These are phyloP conservation scores for Ganoderma sp. DNA, from an alignment of 1,284 basidiomycete species.

Conservation along the genomic window DNA sequence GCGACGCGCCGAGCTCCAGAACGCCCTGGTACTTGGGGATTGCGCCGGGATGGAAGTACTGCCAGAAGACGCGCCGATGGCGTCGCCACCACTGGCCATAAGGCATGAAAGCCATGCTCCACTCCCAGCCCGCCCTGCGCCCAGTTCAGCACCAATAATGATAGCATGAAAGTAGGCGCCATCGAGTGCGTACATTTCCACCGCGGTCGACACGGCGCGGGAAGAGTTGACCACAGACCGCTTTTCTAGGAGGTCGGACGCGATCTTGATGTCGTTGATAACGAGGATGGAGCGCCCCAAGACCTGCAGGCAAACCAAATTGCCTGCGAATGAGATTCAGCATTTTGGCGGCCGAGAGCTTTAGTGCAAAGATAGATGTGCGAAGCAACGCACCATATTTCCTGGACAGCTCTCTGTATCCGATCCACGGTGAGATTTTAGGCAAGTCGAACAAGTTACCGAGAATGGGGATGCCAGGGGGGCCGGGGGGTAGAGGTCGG, in stretches of 20 bases:
- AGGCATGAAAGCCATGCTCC: slow-evolving; percentile 9
- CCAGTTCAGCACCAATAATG: not conserved
- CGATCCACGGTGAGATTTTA: not conserved
- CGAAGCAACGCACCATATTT: slow-evolving; percentile 6
- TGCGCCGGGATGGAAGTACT: slow-evolving; percentile 10
- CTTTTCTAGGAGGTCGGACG: slow-evolving; percentile 11
- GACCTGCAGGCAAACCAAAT: slow-evolving; percentile 7
- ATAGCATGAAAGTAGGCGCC: not conserved
- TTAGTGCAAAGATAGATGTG: too few species aligned
- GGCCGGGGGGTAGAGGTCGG: slow-evolving; percentile 2
- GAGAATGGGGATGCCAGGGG: not conserved
- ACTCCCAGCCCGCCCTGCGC: slow-evolving; percentile 9
- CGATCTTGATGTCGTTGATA: slow-evolving; percentile 10
- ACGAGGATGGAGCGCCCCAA: slow-evolving; percentile 9
- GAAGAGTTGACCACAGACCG: slow-evolving; percentile 15
- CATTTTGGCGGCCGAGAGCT: not conserved
- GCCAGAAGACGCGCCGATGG: slow-evolving; percentile 13
- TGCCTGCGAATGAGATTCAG: not conserved
- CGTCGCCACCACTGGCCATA: slow-evolving; percentile 15
- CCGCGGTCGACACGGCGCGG: not conserved
- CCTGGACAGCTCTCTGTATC: slow-evolving; percentile 1
- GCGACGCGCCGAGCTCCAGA: not conserved
- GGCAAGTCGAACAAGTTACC: slow-evolving; percentile 12
- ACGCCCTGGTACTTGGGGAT: not conserved
- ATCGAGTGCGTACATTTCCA: slow-evolving; percentile 1